Conservation (phyloP, 495 filamentous ascomycete species). For the Platismatia glauca region DNA sequence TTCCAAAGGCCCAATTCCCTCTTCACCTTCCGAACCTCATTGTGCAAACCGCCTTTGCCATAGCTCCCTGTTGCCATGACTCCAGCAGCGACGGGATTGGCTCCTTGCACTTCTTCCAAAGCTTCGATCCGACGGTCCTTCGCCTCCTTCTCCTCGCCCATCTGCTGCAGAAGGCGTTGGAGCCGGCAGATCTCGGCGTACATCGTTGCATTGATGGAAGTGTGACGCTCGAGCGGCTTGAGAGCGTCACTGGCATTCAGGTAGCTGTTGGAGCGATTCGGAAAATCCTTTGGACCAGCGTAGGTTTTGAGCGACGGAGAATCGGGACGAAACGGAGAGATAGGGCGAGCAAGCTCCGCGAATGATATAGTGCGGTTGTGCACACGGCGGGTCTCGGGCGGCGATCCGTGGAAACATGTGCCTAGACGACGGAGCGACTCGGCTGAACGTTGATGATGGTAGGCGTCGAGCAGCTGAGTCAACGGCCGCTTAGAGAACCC, state of each 20-base stretch:
- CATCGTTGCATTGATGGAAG: constrained; percentile 32
- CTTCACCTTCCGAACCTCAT: constrained; percentile 37
- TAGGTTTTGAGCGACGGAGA: background rate
- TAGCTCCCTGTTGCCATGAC: constrained; percentile 20
- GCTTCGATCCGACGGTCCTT: constrained; percentile 36
- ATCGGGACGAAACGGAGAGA: background rate
- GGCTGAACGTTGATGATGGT: background rate
- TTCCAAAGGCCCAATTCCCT: constrained; percentile 41
- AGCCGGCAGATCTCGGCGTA: constrained; percentile 39
- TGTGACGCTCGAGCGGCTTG: constrained; percentile 15
- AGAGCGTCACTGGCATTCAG: constrained; percentile 12
- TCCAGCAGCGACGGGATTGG: constrained; percentile 1
- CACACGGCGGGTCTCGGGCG: background rate
- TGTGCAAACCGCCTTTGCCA: constrained; percentile 36
- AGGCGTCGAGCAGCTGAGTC: background rate
- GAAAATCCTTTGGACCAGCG: constrained; percentile 4
- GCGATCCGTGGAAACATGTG: background rate
- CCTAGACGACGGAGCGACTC: background rate
- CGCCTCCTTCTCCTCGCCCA: constrained; percentile 34
- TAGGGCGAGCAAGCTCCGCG: background rate
- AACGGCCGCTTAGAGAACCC: background rate
- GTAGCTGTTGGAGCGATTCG: constrained; percentile 8
- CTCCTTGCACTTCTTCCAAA: constrained; percentile 7
- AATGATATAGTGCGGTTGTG: background rate
- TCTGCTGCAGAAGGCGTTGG: constrained; percentile 33